Evolutionary conservation across 129 eudicot genomes (phyloP).

Genomic region (Flaveria brownii): DNA sequence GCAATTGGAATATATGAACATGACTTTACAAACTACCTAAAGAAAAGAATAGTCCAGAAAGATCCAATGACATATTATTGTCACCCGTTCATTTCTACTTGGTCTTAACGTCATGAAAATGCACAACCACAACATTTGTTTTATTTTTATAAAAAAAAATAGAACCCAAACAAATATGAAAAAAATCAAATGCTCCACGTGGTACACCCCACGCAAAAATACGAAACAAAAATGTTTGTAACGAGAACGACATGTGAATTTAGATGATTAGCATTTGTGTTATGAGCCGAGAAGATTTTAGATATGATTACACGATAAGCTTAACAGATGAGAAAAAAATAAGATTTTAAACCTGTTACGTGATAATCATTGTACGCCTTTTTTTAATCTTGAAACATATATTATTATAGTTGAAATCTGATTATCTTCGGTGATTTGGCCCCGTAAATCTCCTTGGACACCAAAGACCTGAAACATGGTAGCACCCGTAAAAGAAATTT

Average conservation of each 20-base stretch:
- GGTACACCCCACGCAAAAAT: too few species aligned
- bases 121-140: conserved; percentile 2
- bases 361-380: neutral
- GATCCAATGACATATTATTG: neutral
- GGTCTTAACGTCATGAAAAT: neutral
- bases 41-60: neutral
- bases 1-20: neutral
- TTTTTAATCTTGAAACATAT: neutral
- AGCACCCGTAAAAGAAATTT: neutral
- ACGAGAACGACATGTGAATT: too few species aligned
- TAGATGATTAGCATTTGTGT: too few species aligned
- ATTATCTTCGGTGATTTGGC: neutral
- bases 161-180: neutral
- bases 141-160: neutral
- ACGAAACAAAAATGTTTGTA: too few species aligned
- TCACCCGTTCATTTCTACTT: neutral
- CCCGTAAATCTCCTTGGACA: too few species aligned
- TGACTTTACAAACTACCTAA: neutral
- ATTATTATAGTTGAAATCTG: neutral
- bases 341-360: too few species aligned
- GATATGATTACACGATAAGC: too few species aligned
- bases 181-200: neutral
- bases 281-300: too few species aligned
- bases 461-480: neutral
- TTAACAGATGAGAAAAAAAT: too few species aligned